phyloP scores from a whole-genome alignment of 176 grass and related monocot genomes.

The Phragmites australis region DNA sequence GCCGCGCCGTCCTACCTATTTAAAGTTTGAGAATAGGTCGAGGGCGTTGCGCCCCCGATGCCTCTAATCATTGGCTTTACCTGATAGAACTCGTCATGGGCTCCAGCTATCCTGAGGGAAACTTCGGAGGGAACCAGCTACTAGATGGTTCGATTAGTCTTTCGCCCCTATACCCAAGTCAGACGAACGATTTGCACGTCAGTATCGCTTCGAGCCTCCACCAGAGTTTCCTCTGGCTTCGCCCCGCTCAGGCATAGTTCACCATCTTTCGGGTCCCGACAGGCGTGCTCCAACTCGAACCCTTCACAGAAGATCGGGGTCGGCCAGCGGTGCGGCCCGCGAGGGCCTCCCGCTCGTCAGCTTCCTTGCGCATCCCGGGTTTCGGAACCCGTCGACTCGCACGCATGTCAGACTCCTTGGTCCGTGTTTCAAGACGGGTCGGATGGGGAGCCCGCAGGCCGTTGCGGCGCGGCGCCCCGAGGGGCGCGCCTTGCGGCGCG shows the following conservation, averaged over 20 bases:
- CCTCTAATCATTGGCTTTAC: constrained; percentile 72
- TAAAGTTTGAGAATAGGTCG: constrained; percentile 75
- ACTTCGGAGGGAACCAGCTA: constrained; percentile 71
- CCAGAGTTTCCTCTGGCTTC: constrained; percentile 69
- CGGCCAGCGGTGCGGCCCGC: constrained; percentile 2
- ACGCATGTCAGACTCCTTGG: constrained; percentile 81
- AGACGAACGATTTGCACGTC: constrained; percentile 65
- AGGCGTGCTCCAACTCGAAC: constrained; percentile 58
- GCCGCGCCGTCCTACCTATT: constrained; percentile 54
- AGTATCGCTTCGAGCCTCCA: constrained; percentile 68
- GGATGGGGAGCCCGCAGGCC: constrained; percentile 59
- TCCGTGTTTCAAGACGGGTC: constrained; percentile 84
- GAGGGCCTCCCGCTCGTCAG: constrained; percentile 38
- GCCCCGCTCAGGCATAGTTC: constrained; percentile 55
- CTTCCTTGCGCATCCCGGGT: constrained; percentile 51
- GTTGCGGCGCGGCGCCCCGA: neutral
- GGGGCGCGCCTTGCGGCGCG: too few species aligned
- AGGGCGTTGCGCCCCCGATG: constrained; percentile 60
- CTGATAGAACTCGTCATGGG: constrained; percentile 55
- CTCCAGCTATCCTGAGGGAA: constrained; percentile 68
- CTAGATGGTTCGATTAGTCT: constrained; percentile 79
- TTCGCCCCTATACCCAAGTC: constrained; percentile 64
- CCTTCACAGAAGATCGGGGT: constrained; percentile 55
- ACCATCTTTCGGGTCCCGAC: constrained; percentile 35
- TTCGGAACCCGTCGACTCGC: constrained; percentile 54